Evolutionary conservation across 306 rosid species (phyloP), one percentile per base, ranked within the genome.

Genomic region (Cicer cuneatum): DNA sequence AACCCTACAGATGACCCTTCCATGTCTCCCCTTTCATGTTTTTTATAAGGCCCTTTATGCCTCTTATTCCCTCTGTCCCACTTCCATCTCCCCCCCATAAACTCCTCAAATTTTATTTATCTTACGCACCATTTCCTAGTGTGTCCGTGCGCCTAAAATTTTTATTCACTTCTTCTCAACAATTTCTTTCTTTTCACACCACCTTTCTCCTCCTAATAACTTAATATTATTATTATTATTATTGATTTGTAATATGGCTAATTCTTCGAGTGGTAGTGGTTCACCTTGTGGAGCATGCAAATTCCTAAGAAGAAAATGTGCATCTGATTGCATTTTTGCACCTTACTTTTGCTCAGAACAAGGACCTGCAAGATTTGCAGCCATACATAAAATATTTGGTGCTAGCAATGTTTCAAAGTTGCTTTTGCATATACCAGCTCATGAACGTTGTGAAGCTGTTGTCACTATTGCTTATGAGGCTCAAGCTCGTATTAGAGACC

Each of bases 261-360:
- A 41, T 74, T 86, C 89, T 77, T 52, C 79, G 39, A 73, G 73
- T 69, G 79, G 75, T 6, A 66, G 87, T 4, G 96, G 95, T 0
- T 92, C 99, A 12, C 99, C 99, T 39, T 95, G 99, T 33, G 99
- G 99, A 14, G 99, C 99, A 60, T 95, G 99, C 91, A 95, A 95
- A 83, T 95, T 92, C 76, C 93, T 95, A 1, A 53, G 99, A 71
- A 54, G 99, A 51, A 95, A 92, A 84, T 95, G 99, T 45, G 92
- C 95, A 1, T 12, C 86, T 4, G 99, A 95, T 3, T 95, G 98
- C 74, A 75, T 95, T 21, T 95, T 95, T 79, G 99, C 98, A 5
- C 99, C 99, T 3, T 95, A 95, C 52, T 95, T 95, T 57, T 86
- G 92, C 85, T 87, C 91, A 0, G 99, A 95, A 43, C 97, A 88